Evolutionary conservation across 306 rosid genomes (phyloP).

Genomic region (Dryas drummondii): DNA sequence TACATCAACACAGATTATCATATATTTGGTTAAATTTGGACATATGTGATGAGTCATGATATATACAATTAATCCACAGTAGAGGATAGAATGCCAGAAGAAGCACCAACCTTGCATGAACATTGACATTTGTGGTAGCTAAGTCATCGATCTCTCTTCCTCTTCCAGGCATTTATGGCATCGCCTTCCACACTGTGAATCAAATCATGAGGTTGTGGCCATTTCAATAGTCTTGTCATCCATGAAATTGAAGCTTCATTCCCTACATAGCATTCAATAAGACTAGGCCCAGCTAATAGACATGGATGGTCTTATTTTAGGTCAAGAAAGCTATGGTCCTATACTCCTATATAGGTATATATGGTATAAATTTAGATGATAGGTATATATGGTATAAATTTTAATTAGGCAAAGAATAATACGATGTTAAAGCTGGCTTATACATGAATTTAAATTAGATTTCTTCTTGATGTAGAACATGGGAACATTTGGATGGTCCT

Average conservation of each 20-base stretch:
- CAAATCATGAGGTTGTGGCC: slow-evolving; percentile 13
- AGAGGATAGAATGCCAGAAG: neutral
- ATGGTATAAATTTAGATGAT: neutral
- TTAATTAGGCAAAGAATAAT: neutral
- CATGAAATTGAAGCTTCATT: neutral
- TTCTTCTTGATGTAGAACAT: neutral
- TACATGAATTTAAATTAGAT: no score
- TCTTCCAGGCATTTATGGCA: no score
- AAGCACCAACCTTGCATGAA: slow-evolving; percentile 10
- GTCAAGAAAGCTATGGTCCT: slow-evolving; percentile 3
- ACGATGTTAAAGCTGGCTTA: neutral
- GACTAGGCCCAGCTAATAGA: neutral
- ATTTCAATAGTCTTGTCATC: slow-evolving; percentile 11
- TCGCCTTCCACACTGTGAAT: slow-evolving; percentile 9
- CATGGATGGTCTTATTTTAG: neutral
- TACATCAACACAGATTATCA: no score
- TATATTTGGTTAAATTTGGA: neutral
- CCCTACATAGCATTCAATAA: slow-evolving; percentile 4
- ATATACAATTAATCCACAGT: neutral
- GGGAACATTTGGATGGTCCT: neutral
- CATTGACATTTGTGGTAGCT: slow-evolving; percentile 10
- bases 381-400: neutral
- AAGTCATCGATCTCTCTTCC: neutral
- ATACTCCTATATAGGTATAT: neutral
- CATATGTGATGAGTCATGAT: neutral